phyloP scores from a whole-genome alignment of 768 basidiomycete genomes.

The Gautieria morchelliformis region DNA sequence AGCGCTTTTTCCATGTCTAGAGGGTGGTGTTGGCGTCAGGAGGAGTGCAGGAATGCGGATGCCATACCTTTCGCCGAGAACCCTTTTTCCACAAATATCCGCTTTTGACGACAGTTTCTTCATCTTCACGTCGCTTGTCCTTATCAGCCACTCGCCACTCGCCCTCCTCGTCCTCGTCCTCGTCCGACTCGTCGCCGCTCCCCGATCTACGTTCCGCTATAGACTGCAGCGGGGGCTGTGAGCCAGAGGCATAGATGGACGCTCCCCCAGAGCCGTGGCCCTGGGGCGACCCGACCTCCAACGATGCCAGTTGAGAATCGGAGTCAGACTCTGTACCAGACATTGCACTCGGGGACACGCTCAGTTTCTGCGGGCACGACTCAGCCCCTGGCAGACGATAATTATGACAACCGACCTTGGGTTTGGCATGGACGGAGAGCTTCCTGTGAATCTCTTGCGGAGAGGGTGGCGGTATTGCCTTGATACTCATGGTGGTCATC shows the following conservation, averaged over 20 bases:
- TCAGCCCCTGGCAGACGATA: background rate
- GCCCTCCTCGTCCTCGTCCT: constrained; percentile 44
- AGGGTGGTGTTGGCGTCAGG: constrained; percentile 4
- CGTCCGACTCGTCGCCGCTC: constrained; percentile 67
- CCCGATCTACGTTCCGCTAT: constrained; percentile 67
- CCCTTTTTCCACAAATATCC: constrained; percentile 99
- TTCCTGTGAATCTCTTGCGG: constrained; percentile 83
- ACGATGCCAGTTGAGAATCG: constrained; percentile 49
- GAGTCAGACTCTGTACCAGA: constrained; percentile 85
- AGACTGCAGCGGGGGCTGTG: constrained; percentile 52
- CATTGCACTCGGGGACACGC: constrained; percentile 18
- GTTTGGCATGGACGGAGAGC: constrained; percentile 61
- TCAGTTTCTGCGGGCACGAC: background rate
- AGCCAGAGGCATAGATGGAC: constrained; percentile 22
- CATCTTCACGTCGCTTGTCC: constrained; percentile 42
- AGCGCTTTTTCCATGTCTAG: constrained; percentile 99
- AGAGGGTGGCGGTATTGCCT: constrained; percentile 55
- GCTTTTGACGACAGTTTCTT: constrained; percentile 66
- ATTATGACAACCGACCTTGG: constrained; percentile 23
- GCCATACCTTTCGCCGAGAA: constrained; percentile 82
- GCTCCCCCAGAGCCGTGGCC: constrained; percentile 18
- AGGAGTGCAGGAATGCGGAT: constrained; percentile 5
- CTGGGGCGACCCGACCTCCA: constrained; percentile 28
- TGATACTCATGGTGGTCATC: constrained; percentile 14
- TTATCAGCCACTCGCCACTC: constrained; percentile 53